Evolutionary conservation across 202 grass and related monocot species (phyloP), one percentile per base, ranked within the genome.

Genomic region (Tripidium arundinaceum): DNA sequence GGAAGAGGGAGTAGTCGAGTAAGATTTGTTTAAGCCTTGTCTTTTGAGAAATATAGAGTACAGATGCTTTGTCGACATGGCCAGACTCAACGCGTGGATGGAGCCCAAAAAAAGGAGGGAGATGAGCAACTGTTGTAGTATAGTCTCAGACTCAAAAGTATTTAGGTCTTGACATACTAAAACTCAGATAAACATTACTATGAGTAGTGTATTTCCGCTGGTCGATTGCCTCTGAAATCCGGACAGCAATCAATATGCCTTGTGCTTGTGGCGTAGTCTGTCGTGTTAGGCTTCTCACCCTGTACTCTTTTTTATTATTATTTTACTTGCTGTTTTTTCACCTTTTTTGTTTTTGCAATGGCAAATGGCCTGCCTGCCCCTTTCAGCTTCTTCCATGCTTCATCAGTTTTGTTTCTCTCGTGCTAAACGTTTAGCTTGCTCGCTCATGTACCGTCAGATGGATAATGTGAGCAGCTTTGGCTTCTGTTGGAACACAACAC

Each of bases 81-180:
- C 21, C 21, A 68, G 24, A 43, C 41, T 8, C 42, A 71, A 6
- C 1, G 18, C 18, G 54, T 25, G 0, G 50, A 19, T 66, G 68
- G 22, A 79, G 59, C 58, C 6, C 11, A 46, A 46, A 15, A 8
- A 11, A 33, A 9, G 13, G 13, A 11, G 66, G 36, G 26, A 58
- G 22, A 58, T 58, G 55, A 58, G 55, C 55, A 43, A 15, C 8
- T 18, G 61, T 59, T 25, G 29, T 74, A 79, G 22, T 38, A 31
- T 47, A 70, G 41, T 70, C 68, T 55, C 8, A 79, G 21, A 68
- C 68, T 64, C 16, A 55, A 26, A 70, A 19, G 13, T 19, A 12
- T 79, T 11, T 82, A 37, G 79, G n/a, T 31, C 7, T 37, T 67
- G 74, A 78, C 39, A 54, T 28, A 47, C 10, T 28, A 47, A 65